A percentile compares a stretch with the other conserved stretches of the same genome.
Conservation (phyloP, 2,329 filamentous ascomycete genomes). For the Aspergillus sp. region DNA sequence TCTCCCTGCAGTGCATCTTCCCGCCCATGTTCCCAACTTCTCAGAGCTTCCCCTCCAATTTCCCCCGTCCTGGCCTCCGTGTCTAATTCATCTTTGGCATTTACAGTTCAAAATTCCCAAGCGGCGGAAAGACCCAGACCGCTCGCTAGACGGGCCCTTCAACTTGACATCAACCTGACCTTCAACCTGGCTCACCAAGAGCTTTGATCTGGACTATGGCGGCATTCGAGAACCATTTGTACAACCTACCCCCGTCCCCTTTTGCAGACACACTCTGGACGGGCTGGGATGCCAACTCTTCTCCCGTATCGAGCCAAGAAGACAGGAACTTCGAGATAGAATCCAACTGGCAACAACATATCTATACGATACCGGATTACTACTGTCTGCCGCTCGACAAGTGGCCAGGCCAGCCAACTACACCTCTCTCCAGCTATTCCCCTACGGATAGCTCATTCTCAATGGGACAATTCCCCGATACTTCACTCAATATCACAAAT, state of each 20-base stretch:
- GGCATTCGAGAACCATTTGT: background rate
- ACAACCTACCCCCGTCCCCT: background rate
- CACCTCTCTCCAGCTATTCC: conserved; percentile 1
- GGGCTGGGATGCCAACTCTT: background rate
- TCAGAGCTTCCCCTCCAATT: background rate
- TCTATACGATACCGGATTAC: background rate
- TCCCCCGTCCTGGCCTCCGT: background rate
- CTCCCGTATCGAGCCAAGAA: background rate
- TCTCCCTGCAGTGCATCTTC: background rate
- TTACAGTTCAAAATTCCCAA: background rate
- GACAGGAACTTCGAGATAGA: background rate
- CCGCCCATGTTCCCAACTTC: background rate
- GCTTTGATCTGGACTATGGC: background rate
- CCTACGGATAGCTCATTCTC: background rate
- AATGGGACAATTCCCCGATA: background rate
- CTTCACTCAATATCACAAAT: background rate
- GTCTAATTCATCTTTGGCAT: background rate
- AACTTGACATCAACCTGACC: background rate
- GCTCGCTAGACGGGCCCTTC: background rate
- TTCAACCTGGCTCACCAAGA: background rate
- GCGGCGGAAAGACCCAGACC: background rate
- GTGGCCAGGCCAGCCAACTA: conserved; percentile 1
- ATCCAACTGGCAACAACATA: background rate
- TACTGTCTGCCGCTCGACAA: background rate
- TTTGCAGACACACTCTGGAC: conserved; percentile 1